These are phyloP conservation scores for Echium plantagineum DNA, from an alignment of 257 asterid species.

Conservation along the genomic window DNA sequence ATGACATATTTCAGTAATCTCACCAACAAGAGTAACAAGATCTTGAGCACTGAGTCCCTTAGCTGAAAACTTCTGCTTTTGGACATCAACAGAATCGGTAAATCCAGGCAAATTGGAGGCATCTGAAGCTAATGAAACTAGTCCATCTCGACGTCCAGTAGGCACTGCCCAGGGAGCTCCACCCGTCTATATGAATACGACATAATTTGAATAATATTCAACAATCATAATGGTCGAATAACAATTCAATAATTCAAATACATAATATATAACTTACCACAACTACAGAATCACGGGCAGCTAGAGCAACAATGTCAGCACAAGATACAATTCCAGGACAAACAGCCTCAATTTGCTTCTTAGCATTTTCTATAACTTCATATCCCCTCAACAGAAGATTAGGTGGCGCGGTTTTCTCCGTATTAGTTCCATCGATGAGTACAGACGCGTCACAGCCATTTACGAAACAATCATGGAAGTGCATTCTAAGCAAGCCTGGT, in stretches of 20 bases:
- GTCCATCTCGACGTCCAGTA: constrained; percentile 69
- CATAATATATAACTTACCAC: constrained; percentile 18
- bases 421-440: constrained; percentile 36
- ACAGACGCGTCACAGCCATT: constrained; percentile 78
- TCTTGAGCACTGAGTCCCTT: constrained; percentile 60
- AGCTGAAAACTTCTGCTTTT: constrained; percentile 39
- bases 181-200: constrained; percentile 31
- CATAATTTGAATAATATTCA: too few relatives aligned
- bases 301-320: constrained; percentile 79
- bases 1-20: background rate
- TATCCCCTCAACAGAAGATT: constrained; percentile 46
- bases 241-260: too few relatives aligned
- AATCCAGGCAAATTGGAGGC: constrained; percentile 42
- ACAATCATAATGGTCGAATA: background rate
- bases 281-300: constrained; percentile 71
- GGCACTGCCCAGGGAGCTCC: constrained; percentile 69
- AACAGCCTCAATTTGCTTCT: constrained; percentile 42
- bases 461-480: constrained; percentile 82
- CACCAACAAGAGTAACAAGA: constrained; percentile 83
- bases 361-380: constrained; percentile 63
- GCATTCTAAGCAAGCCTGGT: constrained; percentile 65
- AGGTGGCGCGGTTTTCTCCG: constrained; percentile 42
- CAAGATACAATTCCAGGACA: constrained; percentile 80
- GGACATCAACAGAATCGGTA: constrained; percentile 47
- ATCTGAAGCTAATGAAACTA: constrained; percentile 53